phyloP scores from a whole-genome alignment of 306 rosid species.

The Vigna nakashimae region DNA sequence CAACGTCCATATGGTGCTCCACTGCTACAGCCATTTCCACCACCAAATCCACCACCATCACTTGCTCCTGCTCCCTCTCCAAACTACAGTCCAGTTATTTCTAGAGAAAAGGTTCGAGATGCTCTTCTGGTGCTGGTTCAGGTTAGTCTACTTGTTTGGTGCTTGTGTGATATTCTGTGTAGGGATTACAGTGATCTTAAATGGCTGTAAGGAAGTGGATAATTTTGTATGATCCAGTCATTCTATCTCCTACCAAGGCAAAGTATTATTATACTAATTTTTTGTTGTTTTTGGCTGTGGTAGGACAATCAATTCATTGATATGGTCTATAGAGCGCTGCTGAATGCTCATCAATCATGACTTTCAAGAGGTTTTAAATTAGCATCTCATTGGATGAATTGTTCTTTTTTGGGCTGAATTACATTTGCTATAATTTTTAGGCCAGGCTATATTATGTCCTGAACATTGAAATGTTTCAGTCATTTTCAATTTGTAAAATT shows the following conservation, averaged over 20 bases:
- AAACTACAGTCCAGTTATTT: slow-evolving; percentile 54
- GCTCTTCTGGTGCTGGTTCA: slow-evolving; percentile 65
- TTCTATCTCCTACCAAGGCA: neutral
- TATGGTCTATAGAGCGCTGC: slow-evolving; percentile 58
- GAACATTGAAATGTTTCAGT: slow-evolving; percentile 46
- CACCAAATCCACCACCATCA: slow-evolving; percentile 64
- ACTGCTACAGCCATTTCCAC: slow-evolving; percentile 63
- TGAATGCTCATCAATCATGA: slow-evolving; percentile 61
- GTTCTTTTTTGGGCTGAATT: slow-evolving; percentile 44
- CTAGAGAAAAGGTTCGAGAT: slow-evolving; percentile 64
- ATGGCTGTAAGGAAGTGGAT: neutral
- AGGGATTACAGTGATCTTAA: slow-evolving; percentile 14
- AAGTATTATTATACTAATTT: neutral
- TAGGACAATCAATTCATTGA: slow-evolving; percentile 74
- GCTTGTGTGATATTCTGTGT: slow-evolving; percentile 15
- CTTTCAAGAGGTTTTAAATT: slow-evolving; percentile 39
- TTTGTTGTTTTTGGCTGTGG: slow-evolving; percentile 6
- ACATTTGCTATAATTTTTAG: slow-evolving; percentile 41
- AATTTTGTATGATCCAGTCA: slow-evolving; percentile 8
- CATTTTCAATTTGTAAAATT: slow-evolving; percentile 41
- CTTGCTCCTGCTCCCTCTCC: slow-evolving; percentile 58
- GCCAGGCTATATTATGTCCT: slow-evolving; percentile 48
- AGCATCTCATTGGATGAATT: slow-evolving; percentile 41
- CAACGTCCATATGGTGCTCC: slow-evolving; percentile 67
- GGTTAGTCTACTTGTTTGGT: slow-evolving; percentile 54